Evolutionary conservation across 106 monocot species (phyloP).

Genomic region (Phalaenopsis equestris): DNA sequence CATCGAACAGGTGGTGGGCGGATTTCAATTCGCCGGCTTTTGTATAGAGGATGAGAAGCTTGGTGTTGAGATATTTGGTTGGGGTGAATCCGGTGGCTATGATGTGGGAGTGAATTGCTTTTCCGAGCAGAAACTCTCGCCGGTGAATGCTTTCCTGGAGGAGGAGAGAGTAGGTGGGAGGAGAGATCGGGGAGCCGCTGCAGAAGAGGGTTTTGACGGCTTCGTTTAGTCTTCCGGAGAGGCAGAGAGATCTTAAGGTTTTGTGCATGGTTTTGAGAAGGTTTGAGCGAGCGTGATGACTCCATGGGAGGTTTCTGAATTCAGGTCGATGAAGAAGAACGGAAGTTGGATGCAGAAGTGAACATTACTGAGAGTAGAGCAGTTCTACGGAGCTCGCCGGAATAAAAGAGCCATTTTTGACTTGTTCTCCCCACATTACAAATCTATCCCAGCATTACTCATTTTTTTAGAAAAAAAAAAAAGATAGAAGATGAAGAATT

Average conservation of each 20-base stretch:
- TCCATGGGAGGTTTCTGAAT: too few relatives aligned
- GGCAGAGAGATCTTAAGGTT: constrained; percentile 19
- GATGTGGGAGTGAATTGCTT: constrained; percentile 41
- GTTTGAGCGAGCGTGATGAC: too few relatives aligned
- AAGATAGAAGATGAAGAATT: too few relatives aligned
- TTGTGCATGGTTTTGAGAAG: neutral
- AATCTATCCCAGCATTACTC: too few relatives aligned
- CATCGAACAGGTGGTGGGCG: constrained; percentile 55
- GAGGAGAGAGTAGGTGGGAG: constrained; percentile 21
- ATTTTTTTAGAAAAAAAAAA: too few relatives aligned
- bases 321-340: too few relatives aligned
- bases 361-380: too few relatives aligned
- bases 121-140: constrained; percentile 23
- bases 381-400: too few relatives aligned
- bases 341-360: too few relatives aligned
- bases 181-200: neutral
- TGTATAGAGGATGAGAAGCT: constrained; percentile 43
- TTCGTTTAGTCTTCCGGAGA: constrained; percentile 17
- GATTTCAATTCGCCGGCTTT: constrained; percentile 20
- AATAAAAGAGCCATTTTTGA: too few relatives aligned
- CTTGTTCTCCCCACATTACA: too few relatives aligned
- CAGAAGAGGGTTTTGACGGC: constrained; percentile 25
- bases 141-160: constrained; percentile 34
- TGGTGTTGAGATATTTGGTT: constrained; percentile 23
- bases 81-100: constrained; percentile 16